These are phyloP conservation scores for Fraxinus pennsylvanica DNA, from an alignment of 257 asterid genomes.

Conservation along the genomic window DNA sequence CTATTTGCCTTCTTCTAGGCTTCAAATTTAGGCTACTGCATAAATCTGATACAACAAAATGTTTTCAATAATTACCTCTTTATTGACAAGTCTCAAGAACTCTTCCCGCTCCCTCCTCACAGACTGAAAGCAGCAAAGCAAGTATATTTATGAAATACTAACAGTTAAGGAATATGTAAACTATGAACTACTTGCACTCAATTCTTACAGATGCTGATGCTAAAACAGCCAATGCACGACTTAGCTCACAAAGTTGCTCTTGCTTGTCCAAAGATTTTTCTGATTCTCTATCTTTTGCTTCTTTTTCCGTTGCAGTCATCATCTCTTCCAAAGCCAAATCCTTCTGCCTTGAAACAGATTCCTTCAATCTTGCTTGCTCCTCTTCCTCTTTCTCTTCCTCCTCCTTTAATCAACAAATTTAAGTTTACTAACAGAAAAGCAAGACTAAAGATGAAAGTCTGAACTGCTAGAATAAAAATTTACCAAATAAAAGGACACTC, in stretches of 20 bases:
- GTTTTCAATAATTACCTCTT: conserved; percentile 64
- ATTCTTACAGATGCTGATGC: conserved; percentile 87
- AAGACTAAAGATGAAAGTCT: not conserved
- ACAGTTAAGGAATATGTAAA: conserved; percentile 25
- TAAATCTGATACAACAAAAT: conserved; percentile 13
- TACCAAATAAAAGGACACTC: not conserved
- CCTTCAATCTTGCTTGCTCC: conserved; percentile 74
- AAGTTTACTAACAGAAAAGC: conserved; percentile 20
- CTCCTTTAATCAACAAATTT: conserved; percentile 56
- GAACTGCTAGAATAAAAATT: not conserved
- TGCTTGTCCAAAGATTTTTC: conserved; percentile 69
- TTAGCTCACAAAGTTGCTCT: conserved; percentile 87
- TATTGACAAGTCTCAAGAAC: conserved; percentile 87
- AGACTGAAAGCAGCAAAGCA: conserved; percentile 62
- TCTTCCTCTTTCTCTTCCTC: conserved; percentile 93
- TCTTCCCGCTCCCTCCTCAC: conserved; percentile 98
- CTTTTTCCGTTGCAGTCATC: conserved; percentile 68
- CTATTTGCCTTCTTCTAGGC: conserved; percentile 7
- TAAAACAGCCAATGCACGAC: conserved; percentile 92
- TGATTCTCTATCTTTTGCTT: conserved; percentile 54
- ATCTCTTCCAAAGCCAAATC: conserved; percentile 97
- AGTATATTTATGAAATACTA: conserved; percentile 22
- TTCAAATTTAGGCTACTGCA: conserved; percentile 7
- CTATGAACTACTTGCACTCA: conserved; percentile 7
- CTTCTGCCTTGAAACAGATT: conserved; percentile 57